Evolutionary conservation across 2,329 filamentous ascomycete species (phyloP).

Genomic region (Ilyonectria sp.): DNA sequence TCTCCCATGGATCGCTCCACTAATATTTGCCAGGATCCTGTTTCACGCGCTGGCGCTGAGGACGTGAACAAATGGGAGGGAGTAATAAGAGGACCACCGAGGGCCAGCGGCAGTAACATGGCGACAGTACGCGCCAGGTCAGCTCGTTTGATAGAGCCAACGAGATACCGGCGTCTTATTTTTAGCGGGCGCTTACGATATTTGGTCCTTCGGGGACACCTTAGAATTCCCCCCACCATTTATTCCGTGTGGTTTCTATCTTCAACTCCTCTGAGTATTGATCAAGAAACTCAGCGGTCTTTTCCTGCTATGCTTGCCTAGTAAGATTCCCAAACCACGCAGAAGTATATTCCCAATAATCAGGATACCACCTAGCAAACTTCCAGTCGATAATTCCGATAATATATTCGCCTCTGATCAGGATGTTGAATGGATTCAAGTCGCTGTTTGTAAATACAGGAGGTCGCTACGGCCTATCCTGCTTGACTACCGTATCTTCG

Average conservation of each 20-base stretch:
- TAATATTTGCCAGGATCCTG: no score
- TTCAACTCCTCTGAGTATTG: conserved; percentile 53
- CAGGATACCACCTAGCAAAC: conserved; percentile 51
- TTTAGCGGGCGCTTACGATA: no score
- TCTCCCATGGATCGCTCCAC: no score
- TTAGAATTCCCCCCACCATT: conserved; percentile 54
- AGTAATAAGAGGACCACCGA: no score
- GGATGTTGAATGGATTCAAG: conserved; percentile 60
- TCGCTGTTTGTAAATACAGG: conserved; percentile 64
- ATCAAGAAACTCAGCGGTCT: conserved; percentile 55
- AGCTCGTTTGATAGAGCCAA: no score
- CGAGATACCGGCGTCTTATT: no score
- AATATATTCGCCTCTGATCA: conserved; percentile 57
- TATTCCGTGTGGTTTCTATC: conserved; percentile 58
- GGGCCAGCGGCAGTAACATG: no score
- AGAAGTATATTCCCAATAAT: conserved; percentile 54
- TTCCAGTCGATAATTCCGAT: conserved; percentile 60
- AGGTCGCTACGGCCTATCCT: conserved; percentile 52
- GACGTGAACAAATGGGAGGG: no score
- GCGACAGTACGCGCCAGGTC: no score
- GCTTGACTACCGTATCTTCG: conserved; percentile 52
- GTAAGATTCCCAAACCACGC: conserved; percentile 33
- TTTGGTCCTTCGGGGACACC: no score
- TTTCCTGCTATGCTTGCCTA: conserved; percentile 47
- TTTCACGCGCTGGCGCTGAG: no score